phyloP scores from a whole-genome alignment of 352 stramenopile species.

The Thalassiosira pacifica region DNA sequence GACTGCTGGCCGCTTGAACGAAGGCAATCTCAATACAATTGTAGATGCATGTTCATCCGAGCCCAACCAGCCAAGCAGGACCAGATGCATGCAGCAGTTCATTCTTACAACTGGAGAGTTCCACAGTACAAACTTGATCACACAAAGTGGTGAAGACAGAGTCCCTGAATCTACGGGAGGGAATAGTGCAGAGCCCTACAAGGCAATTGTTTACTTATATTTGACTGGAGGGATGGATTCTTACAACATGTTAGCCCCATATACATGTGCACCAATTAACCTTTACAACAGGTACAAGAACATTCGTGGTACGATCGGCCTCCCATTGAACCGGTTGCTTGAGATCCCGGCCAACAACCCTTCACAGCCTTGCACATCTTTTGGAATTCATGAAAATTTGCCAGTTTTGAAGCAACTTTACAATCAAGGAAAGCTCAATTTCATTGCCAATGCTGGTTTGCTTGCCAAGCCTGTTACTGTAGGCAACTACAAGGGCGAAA shows the following conservation, averaged over 20 bases:
- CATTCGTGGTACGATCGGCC: constrained; percentile 58
- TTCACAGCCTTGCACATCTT: constrained; percentile 69
- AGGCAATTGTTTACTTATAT: constrained; percentile 80
- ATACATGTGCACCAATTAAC: constrained; percentile 68
- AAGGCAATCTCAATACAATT: constrained; percentile 52
- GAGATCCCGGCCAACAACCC: constrained; percentile 48
- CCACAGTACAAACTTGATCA: constrained; percentile 63
- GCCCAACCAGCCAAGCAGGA: constrained; percentile 37
- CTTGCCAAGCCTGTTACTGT: constrained; percentile 67
- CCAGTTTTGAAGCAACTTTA: constrained; percentile 68
- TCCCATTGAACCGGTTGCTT: constrained; percentile 31
- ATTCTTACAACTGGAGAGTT: constrained; percentile 78
- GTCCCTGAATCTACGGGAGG: neutral
- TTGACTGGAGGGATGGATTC: constrained; percentile 76
- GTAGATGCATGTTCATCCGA: constrained; percentile 50
- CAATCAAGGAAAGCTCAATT: constrained; percentile 64
- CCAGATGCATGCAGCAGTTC: constrained; percentile 62
- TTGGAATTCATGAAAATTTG: constrained; percentile 78
- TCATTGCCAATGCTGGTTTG: constrained; percentile 79
- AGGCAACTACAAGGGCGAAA: constrained; percentile 56
- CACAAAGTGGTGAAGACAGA: constrained; percentile 47
- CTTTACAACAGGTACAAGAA: constrained; percentile 52
- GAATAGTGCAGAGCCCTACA: constrained; percentile 62
- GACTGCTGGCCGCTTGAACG: constrained; percentile 69
- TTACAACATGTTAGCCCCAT: constrained; percentile 78